Evolutionary conservation across 2,329 filamentous ascomycete genomes (phyloP), one percentile per base, ranked within the genome.

Genomic region (Stemphylium vesicarium): DNA sequence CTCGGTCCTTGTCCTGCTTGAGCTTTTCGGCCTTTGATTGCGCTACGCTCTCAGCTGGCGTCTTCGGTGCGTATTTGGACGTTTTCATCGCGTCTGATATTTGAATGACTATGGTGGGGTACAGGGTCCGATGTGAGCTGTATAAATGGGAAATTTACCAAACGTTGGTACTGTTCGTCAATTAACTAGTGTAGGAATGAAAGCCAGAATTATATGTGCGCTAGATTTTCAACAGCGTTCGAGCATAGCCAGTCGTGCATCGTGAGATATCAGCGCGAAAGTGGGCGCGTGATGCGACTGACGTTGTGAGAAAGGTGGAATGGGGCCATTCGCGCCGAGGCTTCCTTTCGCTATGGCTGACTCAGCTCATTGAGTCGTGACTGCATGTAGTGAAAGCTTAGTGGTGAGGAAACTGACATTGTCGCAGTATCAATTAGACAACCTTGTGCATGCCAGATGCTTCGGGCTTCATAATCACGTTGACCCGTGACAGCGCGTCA

Each of bases 51-150:
- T 73, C 69, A 1, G 62, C 57, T 0, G 72, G 65, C 3, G 70
- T 72, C 26, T 65, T 71, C 4, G 67, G 68, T 10, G 72, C 72
- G 43, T 68, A 74, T 47, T 60, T 72, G 36, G 71, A 74, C 2
- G 57, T 53, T 26, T 68, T 64, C 55, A 73, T 67, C 4, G 29
- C 56, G 46, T 12, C 12, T 15, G 18, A 15, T 4, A 20, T 2
- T 8, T 2, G 18, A 11, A 24, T 35, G 26, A 26, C n/a, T 45
- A 11, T 6, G 3, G 3, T 12, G 7, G 32, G 9, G 9, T 10
- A 32, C 18, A 15, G n/a, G 22, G 38, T 29, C 22, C 7, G 15
- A 16, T 13, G 16, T 42, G 9, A 15, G 24, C 39, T 16, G 26
- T 16, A 15, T n/a, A 29, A 13, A 22, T 7, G 16, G 26, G 26